A percentile compares a stretch with the other conserved stretches of the same genome.
These are phyloP conservation scores for Eleusine indica DNA, from an alignment of 176 grass and related monocot species.

Conservation along the genomic window DNA sequence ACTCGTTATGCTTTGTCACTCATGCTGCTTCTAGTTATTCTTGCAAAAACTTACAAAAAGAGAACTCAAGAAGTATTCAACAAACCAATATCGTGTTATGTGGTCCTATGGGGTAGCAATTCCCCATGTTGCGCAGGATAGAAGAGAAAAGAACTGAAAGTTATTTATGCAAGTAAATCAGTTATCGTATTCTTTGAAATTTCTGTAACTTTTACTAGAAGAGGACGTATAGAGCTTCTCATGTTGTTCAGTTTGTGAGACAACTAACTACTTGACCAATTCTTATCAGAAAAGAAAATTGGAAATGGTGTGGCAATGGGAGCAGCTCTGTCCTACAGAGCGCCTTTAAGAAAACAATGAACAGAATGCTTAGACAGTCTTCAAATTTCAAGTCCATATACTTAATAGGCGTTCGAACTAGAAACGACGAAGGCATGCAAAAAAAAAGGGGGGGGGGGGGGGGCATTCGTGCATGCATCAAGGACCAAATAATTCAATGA, in stretches of 20 bases:
- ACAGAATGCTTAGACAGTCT: neutral
- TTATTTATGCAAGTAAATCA: neutral
- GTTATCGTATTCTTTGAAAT: neutral
- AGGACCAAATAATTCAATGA: neutral
- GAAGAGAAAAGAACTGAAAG: neutral
- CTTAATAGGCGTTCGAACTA: neutral
- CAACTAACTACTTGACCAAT: neutral
- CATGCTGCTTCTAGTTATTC: neutral
- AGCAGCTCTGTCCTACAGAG: neutral
- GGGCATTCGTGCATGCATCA: neutral
- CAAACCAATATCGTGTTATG: neutral
- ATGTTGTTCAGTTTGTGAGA: neutral
- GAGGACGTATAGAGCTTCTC: neutral
- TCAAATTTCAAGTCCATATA: neutral
- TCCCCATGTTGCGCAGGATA: neutral
- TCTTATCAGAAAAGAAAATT: neutral
- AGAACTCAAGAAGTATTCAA: neutral
- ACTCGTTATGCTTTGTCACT: neutral
- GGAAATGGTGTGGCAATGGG: neutral
- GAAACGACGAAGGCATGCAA: neutral
- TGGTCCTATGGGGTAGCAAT: neutral
- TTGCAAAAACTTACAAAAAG: conserved; percentile 12
- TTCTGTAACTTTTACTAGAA: neutral
- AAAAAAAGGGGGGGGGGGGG: no score
- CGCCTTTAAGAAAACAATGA: neutral